Evolutionary conservation across 257 asterid genomes (phyloP).

Genomic region (Capsicum pubescens): DNA sequence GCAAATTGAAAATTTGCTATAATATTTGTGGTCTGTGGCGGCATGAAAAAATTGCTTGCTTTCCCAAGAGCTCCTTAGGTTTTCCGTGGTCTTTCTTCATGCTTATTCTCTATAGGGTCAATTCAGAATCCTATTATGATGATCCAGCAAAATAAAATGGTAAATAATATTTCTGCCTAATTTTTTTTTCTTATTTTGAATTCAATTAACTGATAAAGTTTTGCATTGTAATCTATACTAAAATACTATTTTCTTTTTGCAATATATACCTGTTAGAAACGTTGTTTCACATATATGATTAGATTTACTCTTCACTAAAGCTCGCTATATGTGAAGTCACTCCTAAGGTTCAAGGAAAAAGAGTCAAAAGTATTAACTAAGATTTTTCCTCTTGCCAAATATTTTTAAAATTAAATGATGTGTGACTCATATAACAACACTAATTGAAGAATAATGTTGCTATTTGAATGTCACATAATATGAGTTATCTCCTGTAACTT

Average conservation of each 20-base stretch:
- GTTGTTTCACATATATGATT: neutral
- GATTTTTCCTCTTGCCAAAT: neutral
- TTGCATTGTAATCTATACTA: neutral
- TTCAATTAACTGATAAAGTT: neutral
- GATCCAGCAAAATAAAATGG: conserved; percentile 85
- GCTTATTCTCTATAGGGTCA: conserved; percentile 90
- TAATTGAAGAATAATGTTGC: too few species aligned
- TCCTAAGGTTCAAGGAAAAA: neutral
- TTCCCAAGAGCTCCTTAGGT: conserved; percentile 74
- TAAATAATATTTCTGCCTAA: conserved; percentile 28
- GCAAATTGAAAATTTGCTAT: conserved; percentile 96
- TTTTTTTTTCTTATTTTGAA: conserved; percentile 1
- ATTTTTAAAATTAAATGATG: neutral
- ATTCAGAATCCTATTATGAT: conserved; percentile 74
- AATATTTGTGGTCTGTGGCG: conserved; percentile 89
- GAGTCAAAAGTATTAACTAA: neutral
- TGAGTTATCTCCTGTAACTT: too few species aligned
- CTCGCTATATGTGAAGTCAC: neutral
- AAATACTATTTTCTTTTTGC: neutral
- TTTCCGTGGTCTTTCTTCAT: conserved; percentile 82
- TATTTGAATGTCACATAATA: too few species aligned
- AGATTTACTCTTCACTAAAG: neutral
- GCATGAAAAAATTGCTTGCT: conserved; percentile 83
- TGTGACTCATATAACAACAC: too few species aligned
- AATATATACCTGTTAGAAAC: neutral